phyloP scores from a whole-genome alignment of 2,329 filamentous ascomycete species.

The Apiospora rasikravindrae region DNA sequence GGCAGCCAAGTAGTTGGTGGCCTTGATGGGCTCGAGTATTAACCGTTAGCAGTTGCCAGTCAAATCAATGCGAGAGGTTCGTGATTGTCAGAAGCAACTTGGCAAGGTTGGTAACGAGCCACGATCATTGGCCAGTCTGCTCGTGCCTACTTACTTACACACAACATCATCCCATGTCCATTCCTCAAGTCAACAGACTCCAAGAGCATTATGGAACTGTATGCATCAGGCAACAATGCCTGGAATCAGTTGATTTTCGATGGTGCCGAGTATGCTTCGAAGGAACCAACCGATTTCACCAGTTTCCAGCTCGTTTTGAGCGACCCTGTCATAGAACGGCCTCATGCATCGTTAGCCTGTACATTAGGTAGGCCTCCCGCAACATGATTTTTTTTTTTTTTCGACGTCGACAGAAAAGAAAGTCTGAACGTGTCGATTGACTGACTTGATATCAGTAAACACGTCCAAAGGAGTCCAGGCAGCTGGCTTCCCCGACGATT shows the following conservation, averaged over 20 bases:
- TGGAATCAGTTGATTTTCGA: slow-evolving; percentile 42
- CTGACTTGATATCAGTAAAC: slow-evolving; percentile 25
- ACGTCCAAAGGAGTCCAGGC: slow-evolving; percentile 32
- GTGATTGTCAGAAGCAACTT: background rate
- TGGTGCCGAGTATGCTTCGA: background rate
- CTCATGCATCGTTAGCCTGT: slow-evolving; percentile 41
- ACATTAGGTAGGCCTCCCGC: slow-evolving; percentile 48
- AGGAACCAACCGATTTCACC: slow-evolving; percentile 52
- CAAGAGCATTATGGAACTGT: slow-evolving; percentile 50
- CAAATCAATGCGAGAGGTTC: background rate
- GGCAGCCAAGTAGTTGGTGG: background rate
- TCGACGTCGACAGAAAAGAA: background rate
- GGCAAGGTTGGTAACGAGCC: slow-evolving; percentile 11
- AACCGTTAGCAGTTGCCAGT: background rate
- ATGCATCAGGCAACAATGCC: slow-evolving; percentile 63
- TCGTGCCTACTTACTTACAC: background rate
- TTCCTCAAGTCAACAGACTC: background rate
- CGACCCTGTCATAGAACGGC: slow-evolving; percentile 40
- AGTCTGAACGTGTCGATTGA: background rate
- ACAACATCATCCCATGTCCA: background rate
- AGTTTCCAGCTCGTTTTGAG: slow-evolving; percentile 50
- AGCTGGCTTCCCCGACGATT: slow-evolving; percentile 36
- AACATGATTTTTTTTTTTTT: too few relatives aligned
- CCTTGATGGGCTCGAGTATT: background rate
- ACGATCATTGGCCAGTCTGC: background rate